Conservation (phyloP, 805 yeast species). For the Nakazawaea holstii region DNA sequence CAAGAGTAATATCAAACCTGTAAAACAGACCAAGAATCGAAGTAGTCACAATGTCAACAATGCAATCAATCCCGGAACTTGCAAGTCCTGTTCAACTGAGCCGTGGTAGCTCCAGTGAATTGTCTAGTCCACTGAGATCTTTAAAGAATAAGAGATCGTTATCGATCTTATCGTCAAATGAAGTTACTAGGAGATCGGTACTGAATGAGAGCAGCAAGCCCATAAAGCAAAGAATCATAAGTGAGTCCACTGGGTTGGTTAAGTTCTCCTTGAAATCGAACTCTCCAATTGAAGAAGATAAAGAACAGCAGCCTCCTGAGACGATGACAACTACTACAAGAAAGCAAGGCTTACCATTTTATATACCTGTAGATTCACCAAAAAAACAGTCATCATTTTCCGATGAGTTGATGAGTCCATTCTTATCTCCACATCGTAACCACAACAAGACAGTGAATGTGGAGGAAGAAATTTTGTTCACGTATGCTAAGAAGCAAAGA, state of each 20-base stretch:
- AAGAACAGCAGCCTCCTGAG: not conserved
- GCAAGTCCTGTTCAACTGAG: not conserved
- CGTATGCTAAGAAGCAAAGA: slow-evolving; percentile 48
- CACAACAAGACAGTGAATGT: slow-evolving; percentile 3
- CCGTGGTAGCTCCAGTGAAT: not conserved
- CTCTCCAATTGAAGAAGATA: not conserved
- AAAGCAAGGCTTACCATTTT: slow-evolving; percentile 28
- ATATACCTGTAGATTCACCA: slow-evolving; percentile 24
- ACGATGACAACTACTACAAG: not conserved
- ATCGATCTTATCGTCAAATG: slow-evolving; percentile 23
- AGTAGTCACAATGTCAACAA: not conserved
- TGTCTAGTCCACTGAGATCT: not conserved
- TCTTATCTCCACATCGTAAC: slow-evolving; percentile 6
- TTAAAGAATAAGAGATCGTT: slow-evolving; percentile 25
- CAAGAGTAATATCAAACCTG: too few relatives aligned
- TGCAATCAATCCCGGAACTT: slow-evolving; percentile 7
- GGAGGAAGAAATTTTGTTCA: slow-evolving; percentile 24
- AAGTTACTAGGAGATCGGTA: slow-evolving; percentile 13
- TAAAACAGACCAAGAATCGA: not conserved
- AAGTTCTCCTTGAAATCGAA: slow-evolving; percentile 32
- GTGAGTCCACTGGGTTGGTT: slow-evolving; percentile 47
- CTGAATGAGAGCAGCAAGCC: slow-evolving; percentile 23
- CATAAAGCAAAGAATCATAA: slow-evolving; percentile 34
- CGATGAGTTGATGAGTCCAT: slow-evolving; percentile 4
- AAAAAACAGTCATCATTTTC: not conserved